A percentile compares a stretch with the other conserved stretches of the same genome.
Conservation (phyloP, 192 early-diverging fungal species). For the Coemansia guatemalensis region DNA sequence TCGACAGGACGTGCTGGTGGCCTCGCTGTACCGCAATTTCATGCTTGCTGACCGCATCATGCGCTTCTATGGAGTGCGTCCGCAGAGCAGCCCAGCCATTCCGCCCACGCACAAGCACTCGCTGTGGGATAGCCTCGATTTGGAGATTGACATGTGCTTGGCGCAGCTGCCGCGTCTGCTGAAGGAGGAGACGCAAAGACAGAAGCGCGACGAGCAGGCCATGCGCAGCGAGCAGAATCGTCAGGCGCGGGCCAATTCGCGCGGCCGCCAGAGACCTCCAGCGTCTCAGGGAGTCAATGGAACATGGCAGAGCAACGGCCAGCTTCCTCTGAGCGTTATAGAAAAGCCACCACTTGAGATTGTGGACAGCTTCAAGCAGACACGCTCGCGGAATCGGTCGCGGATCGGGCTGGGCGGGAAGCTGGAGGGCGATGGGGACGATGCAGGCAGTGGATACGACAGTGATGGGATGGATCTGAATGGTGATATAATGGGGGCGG, state of each 20-base stretch:
- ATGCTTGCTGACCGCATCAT: constrained; percentile 94
- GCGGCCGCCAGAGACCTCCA: constrained; percentile 5
- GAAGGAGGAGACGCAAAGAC: constrained; percentile 23
- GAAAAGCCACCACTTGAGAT: constrained; percentile 31
- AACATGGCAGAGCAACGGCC: neutral
- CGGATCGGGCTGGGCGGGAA: constrained; percentile 22
- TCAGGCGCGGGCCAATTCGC: constrained; percentile 12
- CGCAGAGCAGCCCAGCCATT: constrained; percentile 80
- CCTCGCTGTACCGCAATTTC: constrained; percentile 93
- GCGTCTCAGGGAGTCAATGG: neutral
- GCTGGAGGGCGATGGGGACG: constrained; percentile 23
- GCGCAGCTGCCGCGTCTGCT: constrained; percentile 85
- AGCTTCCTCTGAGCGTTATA: constrained; percentile 8
- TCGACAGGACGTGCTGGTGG: constrained; percentile 91
- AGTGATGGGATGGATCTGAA: constrained; percentile 24
- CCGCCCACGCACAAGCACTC: constrained; percentile 92
- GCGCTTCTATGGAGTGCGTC: constrained; percentile 88
- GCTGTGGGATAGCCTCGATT: constrained; percentile 94
- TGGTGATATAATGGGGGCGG: constrained; percentile 10
- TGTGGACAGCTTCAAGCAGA: constrained; percentile 23
- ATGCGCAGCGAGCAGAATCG: constrained; percentile 27
- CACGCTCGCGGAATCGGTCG: constrained; percentile 11
- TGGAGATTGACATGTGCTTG: constrained; percentile 91
- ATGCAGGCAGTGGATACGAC: constrained; percentile 25
- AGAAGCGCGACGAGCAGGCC: constrained; percentile 29